Conservation (phyloP, 768 basidiomycete genomes). For the Asterophora lycoperdoides region DNA sequence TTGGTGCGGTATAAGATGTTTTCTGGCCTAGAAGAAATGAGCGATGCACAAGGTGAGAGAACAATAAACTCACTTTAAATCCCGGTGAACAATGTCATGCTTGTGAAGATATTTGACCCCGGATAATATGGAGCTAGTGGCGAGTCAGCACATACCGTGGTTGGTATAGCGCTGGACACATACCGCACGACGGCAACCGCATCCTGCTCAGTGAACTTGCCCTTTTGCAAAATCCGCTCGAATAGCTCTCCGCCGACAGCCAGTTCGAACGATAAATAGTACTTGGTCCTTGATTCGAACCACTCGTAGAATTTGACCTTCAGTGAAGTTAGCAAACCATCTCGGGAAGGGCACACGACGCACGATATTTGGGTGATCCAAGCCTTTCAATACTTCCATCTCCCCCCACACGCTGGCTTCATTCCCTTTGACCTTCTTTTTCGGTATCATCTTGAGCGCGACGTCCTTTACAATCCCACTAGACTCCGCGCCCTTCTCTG, state of each 20-base stretch:
- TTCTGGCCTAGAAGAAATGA: conserved; percentile 61
- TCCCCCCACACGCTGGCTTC: conserved; percentile 87
- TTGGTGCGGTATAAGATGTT: conserved; percentile 90
- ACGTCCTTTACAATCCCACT: conserved; percentile 60
- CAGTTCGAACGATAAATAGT: conserved; percentile 93
- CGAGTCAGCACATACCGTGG: not conserved
- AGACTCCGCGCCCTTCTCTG: conserved; percentile 10
- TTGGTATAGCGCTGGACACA: conserved; percentile 22
- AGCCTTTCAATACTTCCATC: conserved; percentile 86
- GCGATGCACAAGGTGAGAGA: not conserved
- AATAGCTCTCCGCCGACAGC: conserved; percentile 95
- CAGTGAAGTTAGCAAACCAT: not conserved
- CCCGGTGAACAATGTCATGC: conserved; percentile 92
- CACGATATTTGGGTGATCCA: conserved; percentile 91
- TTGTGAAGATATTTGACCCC: conserved; percentile 89
- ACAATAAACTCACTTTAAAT: conserved; percentile 81
- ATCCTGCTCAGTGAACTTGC: conserved; percentile 92
- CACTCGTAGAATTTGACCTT: conserved; percentile 95
- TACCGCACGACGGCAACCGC: conserved; percentile 75
- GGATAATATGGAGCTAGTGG: conserved; percentile 66
- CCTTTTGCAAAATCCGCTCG: conserved; percentile 75
- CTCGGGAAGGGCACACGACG: conserved; percentile 22
- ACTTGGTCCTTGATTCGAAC: conserved; percentile 93
- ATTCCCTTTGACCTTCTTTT: conserved; percentile 93
- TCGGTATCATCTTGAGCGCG: conserved; percentile 86